A percentile compares a stretch with the other conserved stretches of the same genome.
Evolutionary conservation across 306 rosid genomes (phyloP).

Genomic region (Crotalaria pallida): DNA sequence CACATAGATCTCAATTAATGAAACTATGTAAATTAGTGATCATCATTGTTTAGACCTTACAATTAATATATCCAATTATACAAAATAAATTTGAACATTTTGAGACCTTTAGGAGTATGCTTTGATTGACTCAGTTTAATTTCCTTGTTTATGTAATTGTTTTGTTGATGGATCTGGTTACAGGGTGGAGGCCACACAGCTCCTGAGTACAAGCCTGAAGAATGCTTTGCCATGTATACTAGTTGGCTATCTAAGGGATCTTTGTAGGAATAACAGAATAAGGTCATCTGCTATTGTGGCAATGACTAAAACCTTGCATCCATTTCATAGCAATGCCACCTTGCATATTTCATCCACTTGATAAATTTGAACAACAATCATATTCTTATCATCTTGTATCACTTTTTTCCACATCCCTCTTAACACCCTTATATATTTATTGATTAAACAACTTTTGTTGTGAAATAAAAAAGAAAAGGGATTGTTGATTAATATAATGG

Average conservation of each 20-base stretch:
- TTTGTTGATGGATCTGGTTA: background rate
- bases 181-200: slow-evolving; percentile 78
- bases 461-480: too few species aligned
- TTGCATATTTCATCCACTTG: background rate
- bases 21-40: background rate
- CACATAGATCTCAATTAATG: background rate
- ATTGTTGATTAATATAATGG: too few species aligned
- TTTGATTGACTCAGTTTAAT: background rate
- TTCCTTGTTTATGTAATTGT: background rate
- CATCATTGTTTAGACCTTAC: background rate
- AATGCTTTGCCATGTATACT: slow-evolving; percentile 40
- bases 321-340: background rate
- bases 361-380: background rate
- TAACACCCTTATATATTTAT: too few species aligned
- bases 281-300: background rate
- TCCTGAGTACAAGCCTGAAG: slow-evolving; percentile 40
- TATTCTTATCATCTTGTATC: too few species aligned
- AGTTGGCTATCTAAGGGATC: slow-evolving; percentile 40
- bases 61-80: background rate
- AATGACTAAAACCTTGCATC: background rate
- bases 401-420: too few species aligned
- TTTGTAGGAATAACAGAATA: slow-evolving; percentile 10
- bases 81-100: background rate
- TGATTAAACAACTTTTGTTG: too few species aligned
- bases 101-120: background rate